Percentiles rank a stretch among this genome's conserved stretches.
Evolutionary conservation across 192 early-diverging fungal species (phyloP).

Genomic region (Linnemannia exigua): DNA sequence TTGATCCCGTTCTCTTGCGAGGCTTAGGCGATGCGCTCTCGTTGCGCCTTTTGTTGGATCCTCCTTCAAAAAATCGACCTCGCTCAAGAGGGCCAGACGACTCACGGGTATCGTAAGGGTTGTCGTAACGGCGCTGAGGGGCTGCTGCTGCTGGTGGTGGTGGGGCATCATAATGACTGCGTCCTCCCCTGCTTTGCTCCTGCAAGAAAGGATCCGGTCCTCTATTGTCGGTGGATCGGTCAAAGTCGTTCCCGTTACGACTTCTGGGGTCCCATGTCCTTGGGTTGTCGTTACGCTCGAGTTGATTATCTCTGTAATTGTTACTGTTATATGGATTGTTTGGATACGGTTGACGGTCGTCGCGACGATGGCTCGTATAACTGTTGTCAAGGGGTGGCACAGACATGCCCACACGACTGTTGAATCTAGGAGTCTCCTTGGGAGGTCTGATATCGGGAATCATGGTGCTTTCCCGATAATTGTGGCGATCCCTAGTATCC

Average conservation of each 20-base stretch:
- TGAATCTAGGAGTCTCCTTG: background rate
- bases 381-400: background rate
- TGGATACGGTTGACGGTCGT: background rate
- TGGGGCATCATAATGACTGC: background rate
- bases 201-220: conserved; percentile 2
- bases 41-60: conserved; percentile 25
- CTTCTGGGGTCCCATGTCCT: background rate
- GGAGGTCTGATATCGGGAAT: background rate
- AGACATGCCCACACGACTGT: background rate
- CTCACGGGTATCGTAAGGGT: background rate
- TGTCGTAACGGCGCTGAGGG: background rate
- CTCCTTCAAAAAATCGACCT: background rate
- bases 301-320: background rate
- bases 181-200: conserved; percentile 8
- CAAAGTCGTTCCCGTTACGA: background rate
- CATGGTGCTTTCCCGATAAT: background rate
- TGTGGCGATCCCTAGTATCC: background rate
- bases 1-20: background rate
- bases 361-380: background rate
- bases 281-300: background rate
- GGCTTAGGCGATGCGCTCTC: conserved; percentile 21
- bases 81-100: background rate
- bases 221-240: background rate
- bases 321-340: background rate
- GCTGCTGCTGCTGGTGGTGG: background rate